These are phyloP conservation scores for Rubia tinctorum DNA, from an alignment of 305 asterid genomes.

Conservation along the genomic window DNA sequence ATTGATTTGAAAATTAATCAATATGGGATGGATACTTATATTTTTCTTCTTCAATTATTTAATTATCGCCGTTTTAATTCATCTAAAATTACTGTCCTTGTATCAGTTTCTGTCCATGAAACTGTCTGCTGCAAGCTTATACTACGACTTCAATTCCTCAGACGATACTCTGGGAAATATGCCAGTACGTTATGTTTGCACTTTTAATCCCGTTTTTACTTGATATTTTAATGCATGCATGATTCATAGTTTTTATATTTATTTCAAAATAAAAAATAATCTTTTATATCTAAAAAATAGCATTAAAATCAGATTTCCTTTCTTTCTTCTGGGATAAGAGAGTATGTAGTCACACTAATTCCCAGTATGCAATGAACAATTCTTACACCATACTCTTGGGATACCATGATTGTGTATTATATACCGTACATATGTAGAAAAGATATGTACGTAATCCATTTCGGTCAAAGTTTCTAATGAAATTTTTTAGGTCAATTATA, in stretches of 20 bases:
- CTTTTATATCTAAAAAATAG: no score
- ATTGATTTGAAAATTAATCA: background rate
- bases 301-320: no score
- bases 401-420: no score
- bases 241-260: background rate
- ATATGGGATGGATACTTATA: background rate
- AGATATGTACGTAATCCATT: no score
- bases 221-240: background rate
- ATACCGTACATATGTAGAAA: no score
- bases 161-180: slow-evolving; percentile 63
- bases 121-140: slow-evolving; percentile 86
- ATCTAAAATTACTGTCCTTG: background rate
- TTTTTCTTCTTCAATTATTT: background rate
- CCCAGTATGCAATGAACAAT: no score
- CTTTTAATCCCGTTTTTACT: background rate
- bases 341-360: no score
- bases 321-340: no score
- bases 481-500: no score
- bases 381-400: no score
- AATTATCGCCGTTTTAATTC: background rate
- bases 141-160: slow-evolving; percentile 79
- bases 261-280: no score
- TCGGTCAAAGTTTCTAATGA: no score
- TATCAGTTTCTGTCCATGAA: slow-evolving; percentile 90
- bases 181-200: slow-evolving; percentile 39